Evolutionary conservation across 495 filamentous ascomycete species (phyloP), one percentile per base, ranked within the genome.

Genomic region (Baudoinia panamericana): DNA sequence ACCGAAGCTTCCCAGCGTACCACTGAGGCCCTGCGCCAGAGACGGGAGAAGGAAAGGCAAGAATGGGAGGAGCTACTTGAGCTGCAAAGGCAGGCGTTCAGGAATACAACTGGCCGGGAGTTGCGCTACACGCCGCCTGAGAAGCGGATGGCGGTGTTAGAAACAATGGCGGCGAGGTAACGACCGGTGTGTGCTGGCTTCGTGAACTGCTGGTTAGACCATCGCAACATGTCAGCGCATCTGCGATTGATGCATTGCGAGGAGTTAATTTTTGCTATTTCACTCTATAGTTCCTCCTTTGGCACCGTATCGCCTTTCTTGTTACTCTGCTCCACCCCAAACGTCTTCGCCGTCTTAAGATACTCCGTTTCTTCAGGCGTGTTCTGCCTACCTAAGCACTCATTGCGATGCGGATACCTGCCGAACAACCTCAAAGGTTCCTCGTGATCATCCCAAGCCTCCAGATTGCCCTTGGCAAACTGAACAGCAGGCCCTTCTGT

Each of bases 371-470:
- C 63, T 27, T 58, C 63, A 17, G 36, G 37, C 15, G 59, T 63
- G 2, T 34, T 34, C 32, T 51, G 43, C 43, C 63, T 48, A 8
- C 55, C 60, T 27, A 64, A 21, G 11, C 39, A 45, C 11, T 40
- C 41, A 52, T 66, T 66, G 21, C 62, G 46, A 46, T 63, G 54
- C 12, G 60, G 60, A 58, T 63, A 66, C 25, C 62, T 35, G 10
- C 62, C 62, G 51, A 66, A 66, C 39, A 34, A 36, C 31, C 56
- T 43, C 17, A 66, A 25, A 4, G 58, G 51, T 4, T 51, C 48
- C n/a, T 41, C 16, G 43, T 65, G 63, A 29, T 46, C 43, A 28
- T 43, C 41, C 31, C 56, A 55, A 17, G 40, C 46, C 11, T 37
- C 42, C 10, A 30, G 4, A 11, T 12, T 37, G 8, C 8, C 42